Conservation (phyloP, 2,329 filamentous ascomycete genomes). For the Neofusicoccum parvum region DNA sequence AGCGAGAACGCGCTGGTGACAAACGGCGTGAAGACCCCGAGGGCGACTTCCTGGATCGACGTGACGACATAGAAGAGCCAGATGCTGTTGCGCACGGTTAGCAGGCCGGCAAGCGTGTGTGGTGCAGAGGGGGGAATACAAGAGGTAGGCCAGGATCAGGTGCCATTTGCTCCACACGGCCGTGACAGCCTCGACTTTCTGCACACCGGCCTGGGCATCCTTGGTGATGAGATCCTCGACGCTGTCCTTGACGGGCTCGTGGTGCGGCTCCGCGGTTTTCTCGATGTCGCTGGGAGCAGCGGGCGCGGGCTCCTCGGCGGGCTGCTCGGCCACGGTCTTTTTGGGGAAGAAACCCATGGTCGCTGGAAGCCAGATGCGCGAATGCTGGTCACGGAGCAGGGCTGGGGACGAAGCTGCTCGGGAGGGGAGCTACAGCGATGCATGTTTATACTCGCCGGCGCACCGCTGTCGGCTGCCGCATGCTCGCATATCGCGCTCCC, state of each 20-base stretch:
- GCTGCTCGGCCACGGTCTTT: not conserved
- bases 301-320: not conserved
- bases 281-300: not conserved
- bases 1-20: conserved; percentile 52
- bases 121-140: conserved; percentile 25
- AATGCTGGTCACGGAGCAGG: too few relatives aligned
- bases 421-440: too few relatives aligned
- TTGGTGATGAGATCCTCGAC: not conserved
- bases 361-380: too few relatives aligned
- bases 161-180: conserved; percentile 34
- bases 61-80: conserved; percentile 43
- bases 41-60: conserved; percentile 49
- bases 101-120: not conserved
- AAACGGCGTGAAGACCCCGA: conserved; percentile 46
- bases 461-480: too few relatives aligned
- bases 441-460: too few relatives aligned
- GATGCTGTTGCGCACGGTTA: conserved; percentile 29
- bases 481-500: too few relatives aligned
- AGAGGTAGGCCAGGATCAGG: conserved; percentile 32
- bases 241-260: not conserved
- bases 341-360: not conserved
- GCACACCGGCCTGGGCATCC: conserved; percentile 37
- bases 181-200: conserved; percentile 38
- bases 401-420: too few relatives aligned
- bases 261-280: not conserved